phyloP scores from a whole-genome alignment of 768 basidiomycete species.

The Leucosporidium yakuticum region DNA sequence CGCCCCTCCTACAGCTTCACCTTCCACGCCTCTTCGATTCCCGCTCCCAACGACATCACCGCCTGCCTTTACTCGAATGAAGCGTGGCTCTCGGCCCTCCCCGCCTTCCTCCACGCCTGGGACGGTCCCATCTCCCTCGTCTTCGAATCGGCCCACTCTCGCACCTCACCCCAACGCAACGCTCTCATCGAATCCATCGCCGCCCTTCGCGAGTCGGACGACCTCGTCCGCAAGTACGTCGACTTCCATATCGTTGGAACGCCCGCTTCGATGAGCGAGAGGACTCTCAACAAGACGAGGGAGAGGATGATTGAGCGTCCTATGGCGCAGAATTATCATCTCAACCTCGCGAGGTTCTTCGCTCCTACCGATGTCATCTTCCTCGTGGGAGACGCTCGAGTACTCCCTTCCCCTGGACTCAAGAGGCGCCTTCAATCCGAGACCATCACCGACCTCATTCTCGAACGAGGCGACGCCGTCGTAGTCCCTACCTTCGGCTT shows the following conservation, averaged over 20 bases:
- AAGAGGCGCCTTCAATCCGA: slow-evolving; percentile 12
- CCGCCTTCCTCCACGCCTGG: slow-evolving; percentile 35
- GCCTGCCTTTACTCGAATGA: slow-evolving; percentile 40
- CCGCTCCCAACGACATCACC: slow-evolving; percentile 23
- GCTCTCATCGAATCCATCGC: slow-evolving; percentile 24
- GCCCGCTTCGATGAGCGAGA: slow-evolving; percentile 14
- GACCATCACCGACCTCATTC: slow-evolving; percentile 17
- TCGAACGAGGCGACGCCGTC: slow-evolving; percentile 36
- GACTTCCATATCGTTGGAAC: slow-evolving; percentile 37
- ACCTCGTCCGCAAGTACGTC: slow-evolving; percentile 33
- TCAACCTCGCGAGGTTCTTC: slow-evolving; percentile 41
- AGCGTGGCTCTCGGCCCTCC: slow-evolving; percentile 38
- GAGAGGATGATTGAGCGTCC: slow-evolving; percentile 36
- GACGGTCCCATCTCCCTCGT: slow-evolving; percentile 37
- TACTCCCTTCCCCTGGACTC: slow-evolving; percentile 28
- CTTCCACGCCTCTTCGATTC: slow-evolving; percentile 28
- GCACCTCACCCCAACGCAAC: slow-evolving; percentile 6
- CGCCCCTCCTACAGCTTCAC: slow-evolving; percentile 20
- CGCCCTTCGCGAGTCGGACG: slow-evolving; percentile 25
- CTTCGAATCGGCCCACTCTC: slow-evolving; percentile 35
- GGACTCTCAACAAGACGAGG: slow-evolving; percentile 32
- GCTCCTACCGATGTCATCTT: slow-evolving; percentile 37
- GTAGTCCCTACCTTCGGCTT: slow-evolving; percentile 39
- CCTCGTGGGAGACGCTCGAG: slow-evolving; percentile 36
- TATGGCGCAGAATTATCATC: slow-evolving; percentile 35